Evolutionary conservation across 192 early-diverging fungal species (phyloP).

Genomic region (Linnemannia elongata): DNA sequence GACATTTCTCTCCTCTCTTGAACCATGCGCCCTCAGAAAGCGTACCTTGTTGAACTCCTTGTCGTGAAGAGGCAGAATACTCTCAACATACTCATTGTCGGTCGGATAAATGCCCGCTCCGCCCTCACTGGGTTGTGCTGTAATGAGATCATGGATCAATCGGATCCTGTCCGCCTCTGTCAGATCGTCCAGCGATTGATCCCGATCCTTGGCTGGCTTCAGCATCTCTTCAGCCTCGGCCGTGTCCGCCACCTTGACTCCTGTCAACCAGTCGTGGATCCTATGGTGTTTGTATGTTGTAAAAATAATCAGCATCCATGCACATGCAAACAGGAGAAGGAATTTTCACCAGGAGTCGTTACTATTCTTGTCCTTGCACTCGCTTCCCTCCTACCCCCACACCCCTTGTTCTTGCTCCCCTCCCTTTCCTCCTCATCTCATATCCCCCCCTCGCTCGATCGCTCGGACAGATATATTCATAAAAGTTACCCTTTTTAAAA

Average conservation of each 20-base stretch:
- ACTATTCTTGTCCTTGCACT: too few species aligned
- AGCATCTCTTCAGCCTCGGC: constrained; percentile 27
- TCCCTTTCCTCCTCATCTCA: too few species aligned
- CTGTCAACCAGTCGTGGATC: constrained; percentile 77
- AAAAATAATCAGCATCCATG: too few species aligned
- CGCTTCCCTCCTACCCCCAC: too few species aligned
- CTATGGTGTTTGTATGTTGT: constrained; percentile 37
- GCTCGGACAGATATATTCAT: too few species aligned
- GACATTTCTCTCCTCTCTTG: background rate
- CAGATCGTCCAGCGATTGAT: constrained; percentile 40
- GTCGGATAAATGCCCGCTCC: constrained; percentile 71
- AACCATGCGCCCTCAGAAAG: background rate
- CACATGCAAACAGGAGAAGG: too few species aligned
- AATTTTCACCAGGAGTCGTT: too few species aligned
- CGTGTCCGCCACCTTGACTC: constrained; percentile 67
- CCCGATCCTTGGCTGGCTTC: constrained; percentile 24
- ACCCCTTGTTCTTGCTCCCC: too few species aligned
- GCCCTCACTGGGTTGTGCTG: constrained; percentile 64
- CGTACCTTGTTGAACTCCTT: constrained; percentile 77
- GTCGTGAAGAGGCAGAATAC: constrained; percentile 85
- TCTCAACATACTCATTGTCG: constrained; percentile 68
- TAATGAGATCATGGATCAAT: constrained; percentile 74
- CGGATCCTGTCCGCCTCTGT: constrained; percentile 70
- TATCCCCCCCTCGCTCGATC: too few species aligned
- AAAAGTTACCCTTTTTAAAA: too few species aligned